phyloP scores from a whole-genome alignment of 495 filamentous ascomycete genomes.

The Trichoderma orchidacearum region DNA sequence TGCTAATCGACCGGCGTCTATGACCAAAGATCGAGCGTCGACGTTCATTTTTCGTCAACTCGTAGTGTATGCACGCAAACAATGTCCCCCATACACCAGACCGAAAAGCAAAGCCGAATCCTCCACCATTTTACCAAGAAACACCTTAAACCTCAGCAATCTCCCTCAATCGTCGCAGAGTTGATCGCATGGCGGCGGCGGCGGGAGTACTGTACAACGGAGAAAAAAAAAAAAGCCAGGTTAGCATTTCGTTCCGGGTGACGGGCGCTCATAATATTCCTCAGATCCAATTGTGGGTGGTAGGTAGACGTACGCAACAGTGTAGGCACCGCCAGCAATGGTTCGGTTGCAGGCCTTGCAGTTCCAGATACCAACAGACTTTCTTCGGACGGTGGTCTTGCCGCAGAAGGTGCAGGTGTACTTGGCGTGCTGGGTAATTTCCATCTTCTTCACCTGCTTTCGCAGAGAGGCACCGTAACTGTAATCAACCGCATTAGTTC shows the following conservation, averaged over 20 bases:
- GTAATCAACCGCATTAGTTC: not conserved
- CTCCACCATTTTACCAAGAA: slow-evolving; percentile 1
- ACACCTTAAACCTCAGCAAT: slow-evolving; percentile 79
- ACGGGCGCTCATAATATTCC: not conserved
- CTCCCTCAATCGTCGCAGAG: slow-evolving; percentile 92
- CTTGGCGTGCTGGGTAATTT: slow-evolving; percentile 90
- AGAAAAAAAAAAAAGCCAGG: slow-evolving; percentile 1
- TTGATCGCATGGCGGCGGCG: slow-evolving; percentile 90
- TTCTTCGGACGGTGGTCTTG: slow-evolving; percentile 84
- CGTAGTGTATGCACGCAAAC: slow-evolving; percentile 1
- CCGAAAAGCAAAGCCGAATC: slow-evolving; percentile 22
- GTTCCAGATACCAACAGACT: slow-evolving; percentile 91
- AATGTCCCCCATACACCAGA: slow-evolving; percentile 5
- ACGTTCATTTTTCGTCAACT: slow-evolving; percentile 4
- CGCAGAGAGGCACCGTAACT: slow-evolving; percentile 98
- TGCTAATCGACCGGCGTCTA: slow-evolving; percentile 4
- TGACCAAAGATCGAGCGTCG: slow-evolving; percentile 1
- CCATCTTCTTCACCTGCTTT: slow-evolving; percentile 99
- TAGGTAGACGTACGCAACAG: slow-evolving; percentile 71
- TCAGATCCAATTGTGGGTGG: not conserved
- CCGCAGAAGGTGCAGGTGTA: slow-evolving; percentile 95
- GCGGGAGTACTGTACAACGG: slow-evolving; percentile 83
- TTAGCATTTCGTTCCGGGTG: slow-evolving; percentile 8
- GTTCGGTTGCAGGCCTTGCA: slow-evolving; percentile 90
- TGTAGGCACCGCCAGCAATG: slow-evolving; percentile 92